Evolutionary conservation across 352 stramenopile genomes (phyloP).

Genomic region (Plasmopara viticola): DNA sequence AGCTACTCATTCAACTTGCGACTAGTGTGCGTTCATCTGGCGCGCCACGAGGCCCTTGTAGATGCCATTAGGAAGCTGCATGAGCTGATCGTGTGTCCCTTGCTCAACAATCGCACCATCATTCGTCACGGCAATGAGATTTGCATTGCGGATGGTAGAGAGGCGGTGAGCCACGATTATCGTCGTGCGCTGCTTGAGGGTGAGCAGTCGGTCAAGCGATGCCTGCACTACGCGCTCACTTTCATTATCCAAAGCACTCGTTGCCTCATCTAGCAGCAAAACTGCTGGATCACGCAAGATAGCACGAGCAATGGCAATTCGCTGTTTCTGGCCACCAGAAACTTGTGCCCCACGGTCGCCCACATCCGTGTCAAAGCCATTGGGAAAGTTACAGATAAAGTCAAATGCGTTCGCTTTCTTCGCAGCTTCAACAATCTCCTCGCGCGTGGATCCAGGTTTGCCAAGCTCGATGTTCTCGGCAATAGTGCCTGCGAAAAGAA

Average conservation of each 20-base stretch:
- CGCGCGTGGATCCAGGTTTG: conserved; percentile 26
- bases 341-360: conserved; percentile 30
- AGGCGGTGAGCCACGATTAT: conserved; percentile 33
- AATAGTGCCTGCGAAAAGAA: conserved; percentile 32
- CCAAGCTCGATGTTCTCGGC: conserved; percentile 32
- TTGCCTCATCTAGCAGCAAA: conserved; percentile 28
- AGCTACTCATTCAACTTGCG: too few species aligned
- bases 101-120: conserved; percentile 30
- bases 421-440: conserved; percentile 29
- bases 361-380: conserved; percentile 31
- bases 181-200: conserved; percentile 30
- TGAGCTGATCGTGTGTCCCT: conserved; percentile 65
- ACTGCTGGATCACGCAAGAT: conserved; percentile 29
- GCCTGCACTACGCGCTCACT: conserved; percentile 32
- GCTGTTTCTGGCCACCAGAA: conserved; percentile 32
- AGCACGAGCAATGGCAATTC: conserved; percentile 29
- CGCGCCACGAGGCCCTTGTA: conserved; percentile 40
- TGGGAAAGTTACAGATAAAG: conserved; percentile 30
- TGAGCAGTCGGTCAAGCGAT: conserved; percentile 25
- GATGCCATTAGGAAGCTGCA: conserved; percentile 37
- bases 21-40: conserved; percentile 26
- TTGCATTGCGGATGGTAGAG: conserved; percentile 31
- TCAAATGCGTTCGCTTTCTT: conserved; percentile 36
- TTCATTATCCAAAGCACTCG: conserved; percentile 32
- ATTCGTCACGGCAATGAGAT: conserved; percentile 29